Evolutionary conservation across 2,329 filamentous ascomycete genomes (phyloP).

Genomic region (Biscogniauxia marginata): DNA sequence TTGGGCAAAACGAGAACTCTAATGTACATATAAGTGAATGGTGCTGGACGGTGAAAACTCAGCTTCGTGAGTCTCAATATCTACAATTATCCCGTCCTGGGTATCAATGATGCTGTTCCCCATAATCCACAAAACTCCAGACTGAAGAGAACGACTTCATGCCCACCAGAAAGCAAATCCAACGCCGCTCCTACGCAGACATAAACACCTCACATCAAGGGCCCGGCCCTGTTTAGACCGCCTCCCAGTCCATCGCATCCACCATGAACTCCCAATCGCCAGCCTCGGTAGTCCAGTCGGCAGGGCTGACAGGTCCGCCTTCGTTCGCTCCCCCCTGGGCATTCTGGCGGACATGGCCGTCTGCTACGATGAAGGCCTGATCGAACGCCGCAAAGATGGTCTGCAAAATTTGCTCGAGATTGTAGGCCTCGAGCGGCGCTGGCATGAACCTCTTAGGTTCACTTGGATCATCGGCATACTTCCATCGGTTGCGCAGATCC

Average conservation of each 20-base stretch:
- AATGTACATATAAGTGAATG: background rate
- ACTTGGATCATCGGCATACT: slow-evolving; percentile 55
- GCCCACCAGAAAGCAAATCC: background rate
- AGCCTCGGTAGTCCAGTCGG: slow-evolving; percentile 32
- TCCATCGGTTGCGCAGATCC: slow-evolving; percentile 71
- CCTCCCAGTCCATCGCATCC: slow-evolving; percentile 61
- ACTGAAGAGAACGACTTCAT: background rate
- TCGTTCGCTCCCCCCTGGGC: slow-evolving; percentile 3
- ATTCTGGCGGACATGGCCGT: slow-evolving; percentile 38
- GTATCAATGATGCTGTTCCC: slow-evolving; percentile 2
- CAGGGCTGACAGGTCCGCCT: slow-evolving; percentile 11
- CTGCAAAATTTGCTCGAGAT: slow-evolving; percentile 58
- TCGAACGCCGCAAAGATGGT: slow-evolving; percentile 60
- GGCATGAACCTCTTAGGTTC: slow-evolving; percentile 16
- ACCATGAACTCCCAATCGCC: slow-evolving; percentile 57
- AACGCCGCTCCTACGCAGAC: slow-evolving; percentile 2
- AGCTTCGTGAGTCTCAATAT: background rate
- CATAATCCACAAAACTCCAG: slow-evolving; percentile 3
- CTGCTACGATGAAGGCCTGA: slow-evolving; percentile 52
- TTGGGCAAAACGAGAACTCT: background rate
- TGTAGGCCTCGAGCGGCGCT: slow-evolving; percentile 56
- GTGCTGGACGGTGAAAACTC: background rate
- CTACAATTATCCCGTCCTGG: background rate
- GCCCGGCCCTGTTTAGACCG: slow-evolving; percentile 24
- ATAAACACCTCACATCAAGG: slow-evolving; percentile 6